Percentiles rank a stretch among this genome's conserved stretches.
Conservation (phyloP, 345 rosid genomes). For the Carallia brachiata region DNA sequence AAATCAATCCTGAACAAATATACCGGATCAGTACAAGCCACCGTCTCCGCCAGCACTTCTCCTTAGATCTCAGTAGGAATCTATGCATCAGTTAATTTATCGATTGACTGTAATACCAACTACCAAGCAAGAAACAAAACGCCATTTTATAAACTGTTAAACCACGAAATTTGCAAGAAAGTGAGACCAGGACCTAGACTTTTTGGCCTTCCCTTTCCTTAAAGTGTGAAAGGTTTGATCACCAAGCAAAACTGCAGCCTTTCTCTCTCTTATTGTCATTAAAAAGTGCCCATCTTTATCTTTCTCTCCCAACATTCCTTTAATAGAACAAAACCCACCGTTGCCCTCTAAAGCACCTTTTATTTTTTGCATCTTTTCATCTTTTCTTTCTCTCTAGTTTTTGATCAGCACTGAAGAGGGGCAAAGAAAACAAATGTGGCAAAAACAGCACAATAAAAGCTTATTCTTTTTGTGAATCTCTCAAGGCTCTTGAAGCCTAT, state of each 20-base stretch:
- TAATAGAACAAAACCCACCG: constrained; percentile 1
- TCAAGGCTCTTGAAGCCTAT: constrained; percentile 61
- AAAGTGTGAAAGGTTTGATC: constrained; percentile 32
- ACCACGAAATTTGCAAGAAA: neutral
- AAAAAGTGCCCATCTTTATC: constrained; percentile 13
- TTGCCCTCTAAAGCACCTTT: constrained; percentile 10
- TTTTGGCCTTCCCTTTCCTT: constrained; percentile 43
- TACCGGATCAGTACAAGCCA: too few species aligned
- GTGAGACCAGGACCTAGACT: neutral
- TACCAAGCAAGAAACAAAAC: too few species aligned
- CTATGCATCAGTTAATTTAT: too few species aligned
- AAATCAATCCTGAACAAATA: too few species aligned
- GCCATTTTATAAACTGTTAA: too few species aligned
- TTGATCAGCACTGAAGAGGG: too few species aligned
- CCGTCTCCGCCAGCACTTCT: too few species aligned
- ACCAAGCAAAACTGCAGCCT: constrained; percentile 32
- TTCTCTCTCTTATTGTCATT: neutral
- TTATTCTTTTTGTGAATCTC: constrained; percentile 49
- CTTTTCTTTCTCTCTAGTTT: neutral
- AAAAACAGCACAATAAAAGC: constrained; percentile 39
- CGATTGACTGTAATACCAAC: too few species aligned
- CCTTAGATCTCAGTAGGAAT: too few species aligned
- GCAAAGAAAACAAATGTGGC: constrained; percentile 38
- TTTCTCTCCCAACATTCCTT: constrained; percentile 14
- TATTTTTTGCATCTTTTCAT: neutral